Evolutionary conservation across 352 stramenopile genomes (phyloP).

Genomic region (Phytophthora syringae): DNA sequence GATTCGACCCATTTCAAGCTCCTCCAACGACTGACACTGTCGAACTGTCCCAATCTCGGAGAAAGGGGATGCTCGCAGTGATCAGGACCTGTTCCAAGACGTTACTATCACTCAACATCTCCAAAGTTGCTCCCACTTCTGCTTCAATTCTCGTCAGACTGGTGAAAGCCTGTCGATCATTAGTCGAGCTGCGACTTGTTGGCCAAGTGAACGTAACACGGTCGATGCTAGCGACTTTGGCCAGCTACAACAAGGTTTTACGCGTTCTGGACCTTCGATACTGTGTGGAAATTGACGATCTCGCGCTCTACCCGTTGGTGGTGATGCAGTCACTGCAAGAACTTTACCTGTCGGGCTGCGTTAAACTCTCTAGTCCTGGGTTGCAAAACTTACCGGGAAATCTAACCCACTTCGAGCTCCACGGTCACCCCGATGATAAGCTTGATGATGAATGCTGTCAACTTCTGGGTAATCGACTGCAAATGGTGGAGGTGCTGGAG

Average conservation of each 20-base stretch:
- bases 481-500: conserved; percentile 51
- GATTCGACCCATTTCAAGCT: conserved; percentile 19
- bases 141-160: conserved; percentile 42
- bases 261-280: conserved; percentile 61
- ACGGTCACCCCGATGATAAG: conserved; percentile 25
- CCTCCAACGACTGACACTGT: conserved; percentile 33
- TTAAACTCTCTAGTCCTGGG: conserved; percentile 38
- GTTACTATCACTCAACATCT: conserved; percentile 46
- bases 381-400: conserved; percentile 52
- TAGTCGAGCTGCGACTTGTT: conserved; percentile 43
- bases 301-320: conserved; percentile 64
- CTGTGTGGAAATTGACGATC: conserved; percentile 58
- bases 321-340: conserved; percentile 66
- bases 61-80: conserved; percentile 44
- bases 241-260: conserved; percentile 61
- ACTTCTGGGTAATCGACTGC: conserved; percentile 34
- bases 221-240: conserved; percentile 52
- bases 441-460: conserved; percentile 45
- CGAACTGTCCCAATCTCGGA: conserved; percentile 33
- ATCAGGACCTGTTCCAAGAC: conserved; percentile 36
- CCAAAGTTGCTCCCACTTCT: conserved; percentile 31
- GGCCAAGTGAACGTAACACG: conserved; percentile 52
- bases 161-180: conserved; percentile 35
- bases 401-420: conserved; percentile 47
- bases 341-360: conserved; percentile 52